Base-by-base conservation (phyloP, 257 asterid species). In the Gentiana straminea region DNA sequence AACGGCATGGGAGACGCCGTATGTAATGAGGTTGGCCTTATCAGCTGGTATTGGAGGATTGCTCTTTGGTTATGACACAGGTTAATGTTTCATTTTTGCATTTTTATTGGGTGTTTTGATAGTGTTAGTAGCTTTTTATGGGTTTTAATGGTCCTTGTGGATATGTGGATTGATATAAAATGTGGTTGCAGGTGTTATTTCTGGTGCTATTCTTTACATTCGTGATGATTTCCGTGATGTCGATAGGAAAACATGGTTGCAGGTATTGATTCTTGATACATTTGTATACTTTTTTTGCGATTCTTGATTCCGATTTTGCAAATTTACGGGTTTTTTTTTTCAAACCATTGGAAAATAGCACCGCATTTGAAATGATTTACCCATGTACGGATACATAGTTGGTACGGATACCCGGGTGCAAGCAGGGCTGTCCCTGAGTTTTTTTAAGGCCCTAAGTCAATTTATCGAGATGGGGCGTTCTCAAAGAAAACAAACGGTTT, bases 141-240 rank as follows among this genome's bases (percentile, higher is more conserved):
- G 12, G 3, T n/a, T 32, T 47, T 49, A 6, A 13, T 52, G 8
- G 37, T 24, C 32, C 35, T 34, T 44, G 7, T 15, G 24, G 4
- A 15, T 5, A 46, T 12, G 36, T 38, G 4, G 24, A 24, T 24
- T 24, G 24, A 24, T 24, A 24, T 24, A 24, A 38, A 50, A 12
- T 33, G 34, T 33, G 44, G 5, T 0, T 33, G 1, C 35, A 71
- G 76, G 76, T 9, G 77, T 75, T 43, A 75, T 75, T 56, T 75
- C 80, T 15, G 80, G 80, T 51, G 80, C 80, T 47, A 67, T 75
- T 47, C 77, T 75, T 35, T 75, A 70, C 47, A 75, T 75, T 52
- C 67, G 70, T 38, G 73, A 75, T 44, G 77, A 75, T 66, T 75
- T 70, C 38, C 50, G 67, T 4, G 61, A 41, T 0, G 80, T 75